Conservation (phyloP, 371 early-diverging fungal genomes). For the Capillidium rhysosporum region DNA sequence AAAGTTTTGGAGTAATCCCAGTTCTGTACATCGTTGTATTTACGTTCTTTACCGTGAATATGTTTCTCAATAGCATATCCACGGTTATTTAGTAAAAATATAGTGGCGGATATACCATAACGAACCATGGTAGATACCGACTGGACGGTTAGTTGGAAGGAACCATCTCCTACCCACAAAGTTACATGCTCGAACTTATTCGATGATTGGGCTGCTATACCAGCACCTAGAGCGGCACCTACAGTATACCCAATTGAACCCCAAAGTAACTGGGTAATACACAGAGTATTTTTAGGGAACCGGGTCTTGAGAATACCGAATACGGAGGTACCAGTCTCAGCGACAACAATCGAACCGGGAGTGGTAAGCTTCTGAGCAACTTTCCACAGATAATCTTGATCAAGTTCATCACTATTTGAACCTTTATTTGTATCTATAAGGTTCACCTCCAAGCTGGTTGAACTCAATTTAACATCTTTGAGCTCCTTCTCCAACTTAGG, state of each 20-base stretch:
- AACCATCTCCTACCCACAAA: constrained; percentile 30
- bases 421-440: background rate
- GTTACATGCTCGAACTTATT: constrained; percentile 1
- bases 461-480: background rate
- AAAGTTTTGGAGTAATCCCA: constrained; percentile 23
- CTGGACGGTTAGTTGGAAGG: constrained; percentile 24
- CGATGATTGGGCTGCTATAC: background rate
- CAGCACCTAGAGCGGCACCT: constrained; percentile 8
- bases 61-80: constrained; percentile 28
- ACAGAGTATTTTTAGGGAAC: constrained; percentile 15
- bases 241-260: constrained; percentile 23
- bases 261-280: constrained; percentile 19
- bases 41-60: constrained; percentile 20
- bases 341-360: constrained; percentile 16
- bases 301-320: constrained; percentile 19
- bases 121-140: constrained; percentile 25
- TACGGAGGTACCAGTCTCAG: constrained; percentile 26
- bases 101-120: constrained; percentile 20
- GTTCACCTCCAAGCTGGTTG: too few species aligned
- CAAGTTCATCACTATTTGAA: constrained; percentile 4
- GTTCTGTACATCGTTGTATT: constrained; percentile 24
- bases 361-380: constrained; percentile 14
- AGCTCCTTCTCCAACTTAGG: constrained; percentile 3
- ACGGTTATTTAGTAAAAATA: constrained; percentile 25
- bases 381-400: constrained; percentile 21